Conservation (phyloP, 306 rosid genomes). For the Prunus mume region DNA sequence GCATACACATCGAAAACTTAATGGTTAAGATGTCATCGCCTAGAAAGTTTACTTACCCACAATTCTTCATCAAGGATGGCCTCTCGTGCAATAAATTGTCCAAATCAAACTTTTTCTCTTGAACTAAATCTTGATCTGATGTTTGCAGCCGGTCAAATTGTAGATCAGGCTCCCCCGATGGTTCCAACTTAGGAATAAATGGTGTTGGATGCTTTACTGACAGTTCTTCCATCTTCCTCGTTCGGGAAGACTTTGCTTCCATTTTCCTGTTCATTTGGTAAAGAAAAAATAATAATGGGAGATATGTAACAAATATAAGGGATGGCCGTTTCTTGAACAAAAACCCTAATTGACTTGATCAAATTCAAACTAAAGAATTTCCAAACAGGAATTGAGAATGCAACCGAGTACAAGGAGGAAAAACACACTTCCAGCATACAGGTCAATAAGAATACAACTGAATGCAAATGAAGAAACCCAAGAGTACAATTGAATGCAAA, state of each 20-base stretch:
- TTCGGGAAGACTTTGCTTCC: conserved; percentile 44
- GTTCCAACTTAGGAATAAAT: conserved; percentile 33
- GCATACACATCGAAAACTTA: not conserved
- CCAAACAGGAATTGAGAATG: not conserved
- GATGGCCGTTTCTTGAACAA: not conserved
- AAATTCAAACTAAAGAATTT: not conserved
- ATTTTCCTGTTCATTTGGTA: conserved; percentile 40
- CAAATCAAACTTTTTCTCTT: conserved; percentile 46
- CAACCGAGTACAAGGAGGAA: not conserved
- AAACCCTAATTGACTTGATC: not conserved
- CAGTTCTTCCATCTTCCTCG: conserved; percentile 45
- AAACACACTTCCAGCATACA: not conserved
- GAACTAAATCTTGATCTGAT: conserved; percentile 46
- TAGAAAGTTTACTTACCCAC: conserved; percentile 62
- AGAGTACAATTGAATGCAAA: not conserved
- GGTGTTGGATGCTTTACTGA: conserved; percentile 39
- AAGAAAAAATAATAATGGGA: not conserved
- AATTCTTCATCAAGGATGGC: conserved; percentile 83
- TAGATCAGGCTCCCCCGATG: conserved; percentile 31
- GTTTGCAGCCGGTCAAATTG: conserved; percentile 56
- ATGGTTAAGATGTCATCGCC: not conserved
- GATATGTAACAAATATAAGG: not conserved
- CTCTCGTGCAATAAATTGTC: conserved; percentile 67
- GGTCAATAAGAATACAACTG: not conserved
- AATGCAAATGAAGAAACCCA: not conserved